phyloP scores from a whole-genome alignment of 345 rosid genomes.

The Eucalyptus regnans region DNA sequence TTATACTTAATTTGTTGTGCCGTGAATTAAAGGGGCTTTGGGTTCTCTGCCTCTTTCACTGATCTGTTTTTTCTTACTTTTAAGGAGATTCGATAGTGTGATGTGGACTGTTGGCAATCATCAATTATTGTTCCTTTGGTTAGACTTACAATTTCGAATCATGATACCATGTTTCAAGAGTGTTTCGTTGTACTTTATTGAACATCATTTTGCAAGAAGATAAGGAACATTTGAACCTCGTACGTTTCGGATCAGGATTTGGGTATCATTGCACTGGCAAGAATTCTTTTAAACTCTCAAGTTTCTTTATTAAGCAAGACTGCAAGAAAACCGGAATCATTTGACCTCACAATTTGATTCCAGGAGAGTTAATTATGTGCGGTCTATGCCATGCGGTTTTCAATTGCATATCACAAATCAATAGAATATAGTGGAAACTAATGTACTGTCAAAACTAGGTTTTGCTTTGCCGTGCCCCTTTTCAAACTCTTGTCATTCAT shows the following conservation, averaged over 20 bases:
- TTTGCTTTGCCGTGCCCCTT: neutral
- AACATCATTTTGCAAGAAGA: neutral
- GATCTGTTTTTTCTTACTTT: neutral
- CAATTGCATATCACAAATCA: neutral
- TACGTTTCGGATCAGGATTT: neutral
- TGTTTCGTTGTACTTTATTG: neutral
- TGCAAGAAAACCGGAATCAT: neutral
- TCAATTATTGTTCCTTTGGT: neutral
- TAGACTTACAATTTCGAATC: neutral
- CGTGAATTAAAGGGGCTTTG: neutral
- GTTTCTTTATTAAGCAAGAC: neutral
- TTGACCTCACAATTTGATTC: neutral
- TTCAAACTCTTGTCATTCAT: neutral
- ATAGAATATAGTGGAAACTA: neutral
- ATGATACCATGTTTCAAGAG: neutral
- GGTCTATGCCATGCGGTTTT: neutral
- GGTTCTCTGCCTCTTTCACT: neutral
- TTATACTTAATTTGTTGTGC: neutral
- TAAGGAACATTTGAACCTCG: neutral
- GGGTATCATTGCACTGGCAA: neutral
- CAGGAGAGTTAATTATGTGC: neutral
- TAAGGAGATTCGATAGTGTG: neutral
- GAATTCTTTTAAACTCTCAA: neutral
- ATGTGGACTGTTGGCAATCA: neutral
- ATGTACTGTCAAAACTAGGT: neutral